Percentiles rank a stretch among this genome's conserved stretches.
Evolutionary conservation across 2,329 filamentous ascomycete species (phyloP).

Genomic region (Pestalotiopsis sp.): DNA sequence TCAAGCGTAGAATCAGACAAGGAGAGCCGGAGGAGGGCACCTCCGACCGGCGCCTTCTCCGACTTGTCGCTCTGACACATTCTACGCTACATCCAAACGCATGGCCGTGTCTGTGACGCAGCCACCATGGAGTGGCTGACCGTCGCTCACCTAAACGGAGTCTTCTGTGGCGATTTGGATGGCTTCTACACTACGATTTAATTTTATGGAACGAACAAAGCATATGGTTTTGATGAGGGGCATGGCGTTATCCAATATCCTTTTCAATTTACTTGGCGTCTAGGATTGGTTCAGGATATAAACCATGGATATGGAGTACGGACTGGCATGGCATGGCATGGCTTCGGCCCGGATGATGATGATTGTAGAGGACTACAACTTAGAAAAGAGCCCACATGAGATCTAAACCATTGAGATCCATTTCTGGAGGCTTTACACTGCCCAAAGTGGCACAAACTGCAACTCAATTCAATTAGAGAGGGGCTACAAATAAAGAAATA

Average conservation of each 20-base stretch:
- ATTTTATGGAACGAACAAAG: neutral
- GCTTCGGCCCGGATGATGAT: neutral
- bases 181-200: neutral
- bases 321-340: neutral
- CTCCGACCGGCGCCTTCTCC: neutral
- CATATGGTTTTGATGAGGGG: neutral
- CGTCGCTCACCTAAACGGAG: neutral
- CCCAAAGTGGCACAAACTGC: neutral
- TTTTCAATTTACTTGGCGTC: neutral
- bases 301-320: neutral
- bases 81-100: neutral
- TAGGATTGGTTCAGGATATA: neutral
- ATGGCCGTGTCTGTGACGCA: neutral
- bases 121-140: neutral
- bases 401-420: neutral
- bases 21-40: neutral
- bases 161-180: neutral
- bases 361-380: neutral
- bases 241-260: neutral
- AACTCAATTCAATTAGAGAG: neutral
- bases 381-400: neutral
- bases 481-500: neutral
- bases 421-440: neutral
- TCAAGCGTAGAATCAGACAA: conserved; percentile 18
- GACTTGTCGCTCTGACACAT: neutral